Percentiles rank a stretch among this genome's conserved stretches.
phyloP scores from a whole-genome alignment of 495 filamentous ascomycete species.

The Sporormia fimetaria region DNA sequence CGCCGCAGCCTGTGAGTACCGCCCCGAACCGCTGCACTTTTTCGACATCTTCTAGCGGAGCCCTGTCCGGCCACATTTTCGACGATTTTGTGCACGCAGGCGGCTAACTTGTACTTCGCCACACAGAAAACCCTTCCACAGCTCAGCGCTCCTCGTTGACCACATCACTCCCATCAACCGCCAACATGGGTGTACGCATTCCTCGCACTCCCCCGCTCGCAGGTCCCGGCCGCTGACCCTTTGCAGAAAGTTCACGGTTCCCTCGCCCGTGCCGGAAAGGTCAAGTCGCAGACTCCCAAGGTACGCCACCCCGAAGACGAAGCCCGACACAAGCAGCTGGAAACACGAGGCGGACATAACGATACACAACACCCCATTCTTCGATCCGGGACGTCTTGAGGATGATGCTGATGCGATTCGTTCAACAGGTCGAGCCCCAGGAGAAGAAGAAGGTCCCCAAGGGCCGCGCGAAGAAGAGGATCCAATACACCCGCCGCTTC shows the following conservation, averaged over 20 bases:
- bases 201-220: too few species aligned
- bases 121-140: conserved; percentile 23
- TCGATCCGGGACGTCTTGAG: neutral
- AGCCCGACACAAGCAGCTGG: neutral
- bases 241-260: conserved; percentile 89
- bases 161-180: conserved; percentile 29
- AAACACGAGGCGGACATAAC: neutral
- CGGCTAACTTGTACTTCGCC: conserved; percentile 26
- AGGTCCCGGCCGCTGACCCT: too few species aligned
- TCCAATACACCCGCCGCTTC: conserved; percentile 94
- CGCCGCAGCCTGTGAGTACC: conserved; percentile 18
- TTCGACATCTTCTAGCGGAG: conserved; percentile 23
- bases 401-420: neutral
- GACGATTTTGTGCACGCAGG: neutral
- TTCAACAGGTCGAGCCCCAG: conserved; percentile 64
- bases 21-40: neutral
- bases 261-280: conserved; percentile 94
- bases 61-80: neutral
- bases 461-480: conserved; percentile 96
- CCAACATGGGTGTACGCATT: conserved; percentile 77
- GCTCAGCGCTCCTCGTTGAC: conserved; percentile 9
- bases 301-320: conserved; percentile 36
- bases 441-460: conserved; percentile 93
- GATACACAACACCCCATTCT: too few species aligned
- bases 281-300: conserved; percentile 88